Conservation (phyloP, 2,329 filamentous ascomycete species). For the Passalora sequoiae region DNA sequence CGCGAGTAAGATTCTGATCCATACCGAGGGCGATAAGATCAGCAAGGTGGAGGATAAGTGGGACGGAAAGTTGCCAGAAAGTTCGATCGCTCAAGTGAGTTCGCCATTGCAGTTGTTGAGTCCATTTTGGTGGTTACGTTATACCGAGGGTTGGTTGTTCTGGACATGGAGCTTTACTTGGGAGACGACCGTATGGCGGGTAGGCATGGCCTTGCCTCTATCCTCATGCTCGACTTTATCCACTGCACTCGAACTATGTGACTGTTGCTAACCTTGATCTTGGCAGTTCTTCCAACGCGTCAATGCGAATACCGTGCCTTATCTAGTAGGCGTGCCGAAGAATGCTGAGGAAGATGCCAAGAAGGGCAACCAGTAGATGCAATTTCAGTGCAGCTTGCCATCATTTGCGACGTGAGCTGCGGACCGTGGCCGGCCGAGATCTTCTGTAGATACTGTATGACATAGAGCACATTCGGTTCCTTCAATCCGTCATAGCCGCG, state of each 20-base stretch:
- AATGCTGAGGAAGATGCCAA: constrained; percentile 49
- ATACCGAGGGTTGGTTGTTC: constrained; percentile 36
- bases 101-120: constrained; percentile 28
- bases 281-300: constrained; percentile 48
- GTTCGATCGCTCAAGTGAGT: constrained; percentile 49
- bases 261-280: constrained; percentile 30
- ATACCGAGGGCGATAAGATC: constrained; percentile 45
- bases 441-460: too few relatives aligned
- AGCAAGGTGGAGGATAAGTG: constrained; percentile 52
- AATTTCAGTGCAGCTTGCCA: background rate
- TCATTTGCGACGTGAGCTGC: too few relatives aligned
- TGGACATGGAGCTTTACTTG: constrained; percentile 39
- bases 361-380: constrained; percentile 40
- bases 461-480: too few relatives aligned
- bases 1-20: constrained; percentile 46
- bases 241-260: too few relatives aligned
- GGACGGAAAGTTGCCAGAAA: constrained; percentile 50
- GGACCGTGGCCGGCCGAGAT: too few relatives aligned
- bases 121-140: constrained; percentile 38
- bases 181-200: constrained; percentile 39
- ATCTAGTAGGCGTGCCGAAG: constrained; percentile 50
- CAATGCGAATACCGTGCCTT: constrained; percentile 49
- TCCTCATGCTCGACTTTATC: constrained; percentile 6
- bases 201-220: constrained; percentile 26
- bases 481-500: background rate